Conservation (phyloP, 176 grass and related monocot genomes). For the Triticum monococcum region DNA sequence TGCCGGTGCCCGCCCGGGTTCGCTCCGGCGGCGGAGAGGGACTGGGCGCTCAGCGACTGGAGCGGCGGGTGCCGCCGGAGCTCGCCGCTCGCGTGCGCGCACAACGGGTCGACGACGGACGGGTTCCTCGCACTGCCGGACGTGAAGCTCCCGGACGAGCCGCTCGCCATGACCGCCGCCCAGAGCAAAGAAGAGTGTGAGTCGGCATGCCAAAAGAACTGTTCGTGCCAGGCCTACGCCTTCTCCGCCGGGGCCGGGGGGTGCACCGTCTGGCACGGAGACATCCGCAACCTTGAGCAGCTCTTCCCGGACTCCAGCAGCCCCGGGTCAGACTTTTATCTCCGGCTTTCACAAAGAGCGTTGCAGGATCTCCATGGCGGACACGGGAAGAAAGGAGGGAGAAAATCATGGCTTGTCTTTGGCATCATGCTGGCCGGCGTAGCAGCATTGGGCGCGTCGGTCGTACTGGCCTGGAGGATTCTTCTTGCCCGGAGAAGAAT, state of each 20-base stretch:
- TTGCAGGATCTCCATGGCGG: neutral
- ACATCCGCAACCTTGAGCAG: slow-evolving; percentile 11
- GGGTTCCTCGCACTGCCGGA: neutral
- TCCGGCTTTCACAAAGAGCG: neutral
- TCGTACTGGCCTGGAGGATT: neutral
- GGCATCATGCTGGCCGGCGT: neutral
- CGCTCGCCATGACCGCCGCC: neutral
- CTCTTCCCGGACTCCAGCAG: neutral
- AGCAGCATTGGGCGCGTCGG: neutral
- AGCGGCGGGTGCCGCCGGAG: slow-evolving; percentile 1
- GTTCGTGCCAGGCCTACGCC: slow-evolving; percentile 31
- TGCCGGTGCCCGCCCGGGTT: slow-evolving; percentile 36
- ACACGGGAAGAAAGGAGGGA: neutral
- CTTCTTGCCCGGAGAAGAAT: neutral
- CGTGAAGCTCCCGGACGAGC: slow-evolving; percentile 7
- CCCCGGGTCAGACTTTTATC: neutral
- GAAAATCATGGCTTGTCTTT: neutral
- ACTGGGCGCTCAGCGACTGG: slow-evolving; percentile 35
- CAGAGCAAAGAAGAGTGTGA: slow-evolving; percentile 17
- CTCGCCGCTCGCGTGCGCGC: neutral
- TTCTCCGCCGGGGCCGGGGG: slow-evolving; percentile 14
- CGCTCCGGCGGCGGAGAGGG: neutral
- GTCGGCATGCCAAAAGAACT: slow-evolving; percentile 1
- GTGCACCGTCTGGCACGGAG: slow-evolving; percentile 16
- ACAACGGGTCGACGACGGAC: neutral